phyloP scores from a whole-genome alignment of 495 filamentous ascomycete genomes.

The Neurospora sp. region DNA sequence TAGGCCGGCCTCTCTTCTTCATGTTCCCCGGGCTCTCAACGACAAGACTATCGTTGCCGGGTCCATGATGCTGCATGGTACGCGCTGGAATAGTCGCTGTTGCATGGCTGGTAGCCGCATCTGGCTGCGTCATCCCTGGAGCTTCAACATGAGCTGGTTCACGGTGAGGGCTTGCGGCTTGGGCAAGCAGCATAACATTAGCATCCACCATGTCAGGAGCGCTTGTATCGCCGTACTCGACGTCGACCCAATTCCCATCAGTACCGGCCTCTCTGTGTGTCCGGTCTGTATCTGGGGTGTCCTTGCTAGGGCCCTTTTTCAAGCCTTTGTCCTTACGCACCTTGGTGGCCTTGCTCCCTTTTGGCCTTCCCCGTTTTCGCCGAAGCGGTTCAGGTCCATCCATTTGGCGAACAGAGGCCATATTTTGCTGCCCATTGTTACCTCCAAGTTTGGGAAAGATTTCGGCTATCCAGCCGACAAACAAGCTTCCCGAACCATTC shows the following conservation, averaged over 20 bases:
- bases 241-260: conserved; percentile 22
- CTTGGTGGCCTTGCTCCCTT: conserved; percentile 42
- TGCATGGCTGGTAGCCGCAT: not conserved
- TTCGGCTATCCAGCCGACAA: conserved; percentile 49
- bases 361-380: conserved; percentile 40
- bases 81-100: not conserved
- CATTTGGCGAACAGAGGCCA: conserved; percentile 15
- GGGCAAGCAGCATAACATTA: conserved; percentile 19
- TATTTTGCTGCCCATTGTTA: conserved; percentile 10
- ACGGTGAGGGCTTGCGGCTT: conserved; percentile 10
- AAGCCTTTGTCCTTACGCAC: conserved; percentile 40
- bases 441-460: conserved; percentile 42
- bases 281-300: not conserved
- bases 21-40: conserved; percentile 15
- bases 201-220: conserved; percentile 15
- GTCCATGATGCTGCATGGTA: not conserved
- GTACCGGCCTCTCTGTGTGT: not conserved
- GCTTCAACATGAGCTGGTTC: not conserved
- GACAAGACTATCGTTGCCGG: not conserved
- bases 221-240: conserved; percentile 12
- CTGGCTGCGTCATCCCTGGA: not conserved
- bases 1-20: conserved; percentile 29
- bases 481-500: conserved; percentile 44
- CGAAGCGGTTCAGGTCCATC: conserved; percentile 17
- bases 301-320: conserved; percentile 31